phyloP scores from a whole-genome alignment of 2,329 filamentous ascomycete species.

The Aspergillus neotritici region DNA sequence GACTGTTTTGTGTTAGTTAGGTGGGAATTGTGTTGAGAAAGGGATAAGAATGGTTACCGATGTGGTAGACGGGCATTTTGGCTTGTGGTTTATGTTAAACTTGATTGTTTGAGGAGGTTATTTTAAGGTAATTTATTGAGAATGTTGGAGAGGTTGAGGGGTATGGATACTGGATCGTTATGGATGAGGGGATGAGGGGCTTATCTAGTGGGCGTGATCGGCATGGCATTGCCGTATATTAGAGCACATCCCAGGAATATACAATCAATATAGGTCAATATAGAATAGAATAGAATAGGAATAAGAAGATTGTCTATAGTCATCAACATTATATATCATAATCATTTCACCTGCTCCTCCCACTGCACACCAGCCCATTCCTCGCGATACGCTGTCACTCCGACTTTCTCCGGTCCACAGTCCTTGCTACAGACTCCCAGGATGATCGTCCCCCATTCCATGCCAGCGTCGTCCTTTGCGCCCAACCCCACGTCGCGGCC shows the following conservation, averaged over 20 bases:
- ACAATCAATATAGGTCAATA: no score
- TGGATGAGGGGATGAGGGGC: no score
- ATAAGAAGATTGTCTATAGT: slow-evolving; percentile 5
- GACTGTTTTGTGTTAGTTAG: slow-evolving; percentile 22
- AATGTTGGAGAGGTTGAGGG: no score
- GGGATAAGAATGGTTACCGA: slow-evolving; percentile 26
- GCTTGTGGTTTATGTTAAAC: no score
- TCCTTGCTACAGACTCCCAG: slow-evolving; percentile 77
- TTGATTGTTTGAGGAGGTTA: no score
- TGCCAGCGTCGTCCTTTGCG: slow-evolving; percentile 61
- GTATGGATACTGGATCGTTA: no score
- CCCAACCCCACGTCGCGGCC: slow-evolving; percentile 58
- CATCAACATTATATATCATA: slow-evolving; percentile 16
- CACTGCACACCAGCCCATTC: slow-evolving; percentile 99
- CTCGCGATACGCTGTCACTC: slow-evolving; percentile 72
- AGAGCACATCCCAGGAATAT: no score
- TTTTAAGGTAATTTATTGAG: no score
- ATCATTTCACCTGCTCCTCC: slow-evolving; percentile 59
- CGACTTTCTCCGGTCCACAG: slow-evolving; percentile 60
- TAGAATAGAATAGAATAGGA: no score
- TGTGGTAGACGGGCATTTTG: slow-evolving; percentile 38
- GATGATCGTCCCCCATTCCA: slow-evolving; percentile 97
- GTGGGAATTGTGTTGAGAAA: background rate
- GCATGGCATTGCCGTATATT: no score
- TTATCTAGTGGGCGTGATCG: no score